phyloP scores from a whole-genome alignment of 2,329 filamentous ascomycete genomes.

The Chaetomium sp. region DNA sequence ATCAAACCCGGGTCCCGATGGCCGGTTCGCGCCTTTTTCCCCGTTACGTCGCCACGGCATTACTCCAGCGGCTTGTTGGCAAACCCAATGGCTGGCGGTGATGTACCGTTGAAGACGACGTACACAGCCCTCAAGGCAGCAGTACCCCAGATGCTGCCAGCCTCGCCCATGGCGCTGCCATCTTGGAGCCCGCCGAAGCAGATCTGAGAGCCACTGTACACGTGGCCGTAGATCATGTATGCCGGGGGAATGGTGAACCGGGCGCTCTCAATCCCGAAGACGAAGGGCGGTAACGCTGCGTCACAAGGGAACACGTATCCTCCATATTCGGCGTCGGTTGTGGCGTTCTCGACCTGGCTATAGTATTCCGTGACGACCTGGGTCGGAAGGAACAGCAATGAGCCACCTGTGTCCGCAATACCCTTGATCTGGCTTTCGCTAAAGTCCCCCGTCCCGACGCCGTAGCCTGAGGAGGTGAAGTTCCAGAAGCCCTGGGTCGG shows the following conservation, averaged over 20 bases:
- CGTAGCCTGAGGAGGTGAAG: conserved; percentile 39
- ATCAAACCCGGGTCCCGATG: neutral
- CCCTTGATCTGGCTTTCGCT: conserved; percentile 30
- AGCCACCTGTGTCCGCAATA: conserved; percentile 56
- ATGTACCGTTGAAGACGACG: conserved; percentile 23
- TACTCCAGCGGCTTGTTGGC: conserved; percentile 20
- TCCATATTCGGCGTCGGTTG: conserved; percentile 31
- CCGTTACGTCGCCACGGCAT: neutral
- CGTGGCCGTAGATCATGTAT: conserved; percentile 32
- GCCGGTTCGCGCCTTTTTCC: neutral
- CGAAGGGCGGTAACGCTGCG: conserved; percentile 42
- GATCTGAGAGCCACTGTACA: conserved; percentile 22
- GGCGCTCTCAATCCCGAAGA: conserved; percentile 41
- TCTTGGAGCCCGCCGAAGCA: conserved; percentile 63
- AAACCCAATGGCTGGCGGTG: conserved; percentile 21
- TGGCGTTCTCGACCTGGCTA: conserved; percentile 38
- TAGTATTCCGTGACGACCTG: conserved; percentile 47
- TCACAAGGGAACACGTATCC: conserved; percentile 50
- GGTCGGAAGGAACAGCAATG: conserved; percentile 45
- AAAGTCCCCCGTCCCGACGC: conserved; percentile 32
- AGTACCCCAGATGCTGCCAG: conserved; percentile 23
- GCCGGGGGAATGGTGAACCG: conserved; percentile 43
- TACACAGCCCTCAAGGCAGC: conserved; percentile 25
- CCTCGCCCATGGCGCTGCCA: conserved; percentile 19
- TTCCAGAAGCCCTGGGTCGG: conserved; percentile 57